phyloP scores from a whole-genome alignment of 257 asterid genomes.

The Solanum paucissectum region DNA sequence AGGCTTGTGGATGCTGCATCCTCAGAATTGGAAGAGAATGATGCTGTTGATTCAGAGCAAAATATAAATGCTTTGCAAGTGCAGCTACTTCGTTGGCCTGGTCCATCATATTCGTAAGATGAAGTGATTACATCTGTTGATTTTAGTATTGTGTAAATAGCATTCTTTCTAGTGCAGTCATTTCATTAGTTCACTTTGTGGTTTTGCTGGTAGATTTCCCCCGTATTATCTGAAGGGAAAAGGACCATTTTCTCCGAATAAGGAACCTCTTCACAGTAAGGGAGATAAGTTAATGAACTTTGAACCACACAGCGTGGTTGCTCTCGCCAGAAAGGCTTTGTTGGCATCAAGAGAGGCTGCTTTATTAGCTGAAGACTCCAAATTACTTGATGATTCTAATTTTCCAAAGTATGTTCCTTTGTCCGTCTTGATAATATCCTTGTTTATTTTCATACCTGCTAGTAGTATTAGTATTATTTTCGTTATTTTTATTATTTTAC shows the following conservation, averaged over 20 bases:
- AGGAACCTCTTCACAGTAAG: slow-evolving; percentile 17
- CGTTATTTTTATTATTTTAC: background rate
- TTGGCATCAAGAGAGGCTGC: slow-evolving; percentile 67
- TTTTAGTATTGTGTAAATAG: background rate
- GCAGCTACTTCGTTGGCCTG: slow-evolving; percentile 44
- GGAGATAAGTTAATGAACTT: slow-evolving; percentile 13
- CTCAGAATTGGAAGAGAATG: slow-evolving; percentile 22
- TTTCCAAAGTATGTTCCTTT: slow-evolving; percentile 29
- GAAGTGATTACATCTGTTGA: background rate
- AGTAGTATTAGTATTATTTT: background rate
- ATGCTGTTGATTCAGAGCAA: slow-evolving; percentile 22
- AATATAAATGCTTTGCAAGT: slow-evolving; percentile 20
- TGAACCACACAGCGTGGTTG: slow-evolving; percentile 47
- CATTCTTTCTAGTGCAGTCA: background rate
- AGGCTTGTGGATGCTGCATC: slow-evolving; percentile 22
- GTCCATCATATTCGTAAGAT: slow-evolving; percentile 78
- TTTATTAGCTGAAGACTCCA: slow-evolving; percentile 35
- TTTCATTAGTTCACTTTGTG: background rate
- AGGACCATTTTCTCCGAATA: background rate
- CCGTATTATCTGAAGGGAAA: slow-evolving; percentile 25
- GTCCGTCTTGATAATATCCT: background rate
- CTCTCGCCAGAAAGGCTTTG: slow-evolving; percentile 69
- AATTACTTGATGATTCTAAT: slow-evolving; percentile 24
- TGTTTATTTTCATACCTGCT: background rate
- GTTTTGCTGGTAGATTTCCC: slow-evolving; percentile 42